Evolutionary conservation across 2,329 filamentous ascomycete species (phyloP), one percentile per base, ranked within the genome.

Genomic region (Mycosphaerella sp.): DNA sequence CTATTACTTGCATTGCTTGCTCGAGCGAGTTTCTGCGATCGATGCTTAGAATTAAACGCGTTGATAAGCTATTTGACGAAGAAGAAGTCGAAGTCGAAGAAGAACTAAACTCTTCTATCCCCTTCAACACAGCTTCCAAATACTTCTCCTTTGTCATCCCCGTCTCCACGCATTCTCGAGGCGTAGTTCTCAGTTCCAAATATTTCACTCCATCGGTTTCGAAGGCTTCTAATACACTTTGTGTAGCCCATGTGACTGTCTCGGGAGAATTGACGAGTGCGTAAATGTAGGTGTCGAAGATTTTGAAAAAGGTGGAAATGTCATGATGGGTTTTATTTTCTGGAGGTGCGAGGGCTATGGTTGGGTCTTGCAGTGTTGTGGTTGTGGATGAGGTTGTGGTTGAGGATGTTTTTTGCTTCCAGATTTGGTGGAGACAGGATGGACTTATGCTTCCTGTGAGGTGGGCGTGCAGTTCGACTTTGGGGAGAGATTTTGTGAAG

Each of bases 201-300:
- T 93, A 92, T 53, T 80, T 77, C 12, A 92, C 84, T 36, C 86
- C 86, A 65, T 93, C 88, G 26, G 70, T 68, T 48, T 79, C 75
- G 64, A 93, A 95, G 62, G 83, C 79, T 17, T 73, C 57, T 6
- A 89, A 76, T 43, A 91, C 86, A 4, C 80, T 77, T 41, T 71
- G 74, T 1, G 87, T 89, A 26, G 86, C 81, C 62, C 80, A 77
- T 40, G 72, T 73, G 45, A 89, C 57, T 21, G 56, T 51, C 11
- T 60, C 69, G 9, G 77, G 70, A 62, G 86, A 81, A 64, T 81
- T 82, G 71, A 86, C 79, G 36, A 95, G 82, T 55, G 80, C 78
- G 72, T 93, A 92, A 61, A 91, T 92, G 68, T 89, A 89, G 42
- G 79, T 84, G 26, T 83, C 85, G 72, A 92, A 92, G 12, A 90